These are phyloP conservation scores for Linnemannia zychae DNA, from an alignment of 192 early-diverging fungal genomes.

Conservation along the genomic window DNA sequence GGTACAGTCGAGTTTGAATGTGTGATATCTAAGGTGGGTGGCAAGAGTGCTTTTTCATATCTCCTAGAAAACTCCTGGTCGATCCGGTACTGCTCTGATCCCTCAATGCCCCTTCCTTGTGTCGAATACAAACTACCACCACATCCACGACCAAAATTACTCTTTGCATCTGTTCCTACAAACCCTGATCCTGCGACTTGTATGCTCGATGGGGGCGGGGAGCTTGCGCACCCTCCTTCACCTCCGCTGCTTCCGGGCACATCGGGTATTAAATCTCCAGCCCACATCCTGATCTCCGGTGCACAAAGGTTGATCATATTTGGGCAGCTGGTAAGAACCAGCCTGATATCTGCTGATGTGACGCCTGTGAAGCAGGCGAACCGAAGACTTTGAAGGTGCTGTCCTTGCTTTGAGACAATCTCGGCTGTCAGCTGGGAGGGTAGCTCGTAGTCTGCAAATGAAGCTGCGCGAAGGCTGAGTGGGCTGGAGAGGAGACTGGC, in stretches of 20 bases:
- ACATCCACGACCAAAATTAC: background rate
- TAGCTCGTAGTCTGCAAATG: conserved; percentile 34
- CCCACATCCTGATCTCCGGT: conserved; percentile 37
- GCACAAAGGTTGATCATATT: conserved; percentile 31
- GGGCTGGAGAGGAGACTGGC: conserved; percentile 9
- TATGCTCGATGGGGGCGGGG: background rate
- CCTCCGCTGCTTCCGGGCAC: background rate
- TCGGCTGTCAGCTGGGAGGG: conserved; percentile 7
- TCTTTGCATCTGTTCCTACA: background rate
- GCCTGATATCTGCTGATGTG: conserved; percentile 14
- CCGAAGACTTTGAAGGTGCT: conserved; percentile 26
- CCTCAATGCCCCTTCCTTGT: background rate
- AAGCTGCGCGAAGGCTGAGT: background rate
- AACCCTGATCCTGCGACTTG: background rate
- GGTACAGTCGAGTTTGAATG: background rate
- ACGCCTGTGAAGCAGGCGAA: conserved; percentile 38
- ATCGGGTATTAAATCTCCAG: conserved; percentile 20
- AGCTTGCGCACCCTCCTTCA: background rate
- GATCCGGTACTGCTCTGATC: background rate
- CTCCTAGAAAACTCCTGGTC: background rate
- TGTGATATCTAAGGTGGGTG: background rate
- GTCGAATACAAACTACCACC: background rate
- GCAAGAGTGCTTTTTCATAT: background rate
- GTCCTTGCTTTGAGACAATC: conserved; percentile 15
- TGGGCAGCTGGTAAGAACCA: conserved; percentile 26